Percentiles rank a stretch among this genome's conserved stretches.
Evolutionary conservation across 768 basidiomycete genomes (phyloP).

Genomic region (Russula foetens): DNA sequence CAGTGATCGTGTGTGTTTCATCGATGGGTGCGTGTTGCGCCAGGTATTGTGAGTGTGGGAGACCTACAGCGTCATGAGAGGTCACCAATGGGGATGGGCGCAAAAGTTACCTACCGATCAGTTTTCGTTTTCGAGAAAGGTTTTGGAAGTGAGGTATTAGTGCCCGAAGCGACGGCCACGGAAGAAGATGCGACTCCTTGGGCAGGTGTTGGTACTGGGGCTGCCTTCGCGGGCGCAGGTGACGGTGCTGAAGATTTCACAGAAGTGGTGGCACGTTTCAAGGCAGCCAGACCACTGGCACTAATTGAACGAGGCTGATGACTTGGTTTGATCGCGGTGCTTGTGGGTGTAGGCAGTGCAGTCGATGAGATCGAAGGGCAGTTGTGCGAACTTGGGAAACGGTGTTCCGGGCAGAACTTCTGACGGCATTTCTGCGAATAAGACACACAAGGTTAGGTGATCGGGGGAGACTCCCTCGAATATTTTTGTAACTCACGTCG

Average conservation of each 20-base stretch:
- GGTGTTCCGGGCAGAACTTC: constrained; percentile 72
- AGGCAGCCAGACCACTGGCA: constrained; percentile 29
- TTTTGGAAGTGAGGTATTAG: constrained; percentile 20
- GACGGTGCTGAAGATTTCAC: not conserved
- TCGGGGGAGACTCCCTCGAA: not conserved
- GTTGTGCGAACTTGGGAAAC: constrained; percentile 66
- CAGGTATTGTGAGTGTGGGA: constrained; percentile 24
- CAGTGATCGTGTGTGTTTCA: constrained; percentile 18
- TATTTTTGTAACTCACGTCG: constrained; percentile 46
- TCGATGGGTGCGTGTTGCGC: constrained; percentile 18
- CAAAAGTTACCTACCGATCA: constrained; percentile 53
- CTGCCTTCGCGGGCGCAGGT: constrained; percentile 30
- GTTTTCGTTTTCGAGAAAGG: constrained; percentile 38
- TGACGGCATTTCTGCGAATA: constrained; percentile 51
- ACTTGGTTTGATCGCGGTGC: constrained; percentile 14
- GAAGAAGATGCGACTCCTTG: constrained; percentile 20
- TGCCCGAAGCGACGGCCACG: constrained; percentile 7
- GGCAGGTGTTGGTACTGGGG: constrained; percentile 21
- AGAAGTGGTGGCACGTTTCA: constrained; percentile 5
- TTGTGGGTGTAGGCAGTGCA: constrained; percentile 4
- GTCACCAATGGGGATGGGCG: constrained; percentile 23
- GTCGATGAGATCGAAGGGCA: constrained; percentile 33
- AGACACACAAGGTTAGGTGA: not conserved
- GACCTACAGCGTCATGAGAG: constrained; percentile 60
- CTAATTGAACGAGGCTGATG: constrained; percentile 20